These are phyloP conservation scores for Botrytis deweyae DNA, from an alignment of 2,329 filamentous ascomycete species.

Conservation along the genomic window DNA sequence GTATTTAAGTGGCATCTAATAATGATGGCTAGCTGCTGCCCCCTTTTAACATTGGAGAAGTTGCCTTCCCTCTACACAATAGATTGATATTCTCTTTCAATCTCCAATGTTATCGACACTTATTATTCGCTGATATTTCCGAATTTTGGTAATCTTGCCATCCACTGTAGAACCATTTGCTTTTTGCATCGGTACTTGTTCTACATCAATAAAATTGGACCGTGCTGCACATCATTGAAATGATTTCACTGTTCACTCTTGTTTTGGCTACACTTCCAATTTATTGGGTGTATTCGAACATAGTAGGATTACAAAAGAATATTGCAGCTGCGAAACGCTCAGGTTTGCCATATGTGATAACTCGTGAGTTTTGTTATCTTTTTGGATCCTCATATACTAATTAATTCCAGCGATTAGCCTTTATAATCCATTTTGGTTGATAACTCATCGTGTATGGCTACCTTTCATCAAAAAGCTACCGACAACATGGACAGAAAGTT, in stretches of 20 bases:
- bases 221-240: slow-evolving; percentile 20
- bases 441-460: slow-evolving; percentile 54
- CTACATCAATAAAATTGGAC: not conserved
- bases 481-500: slow-evolving; percentile 53
- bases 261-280: slow-evolving; percentile 26
- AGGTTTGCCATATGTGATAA: slow-evolving; percentile 53
- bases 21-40: not conserved
- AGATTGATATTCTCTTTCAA: not conserved
- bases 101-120: not conserved
- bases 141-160: not conserved
- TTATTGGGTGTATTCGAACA: slow-evolving; percentile 31
- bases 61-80: not conserved
- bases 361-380: slow-evolving; percentile 46
- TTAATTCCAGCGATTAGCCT: slow-evolving; percentile 46
- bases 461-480: slow-evolving; percentile 57
- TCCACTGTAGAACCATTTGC: not conserved
- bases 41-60: not conserved
- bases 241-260: slow-evolving; percentile 32
- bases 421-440: slow-evolving; percentile 55
- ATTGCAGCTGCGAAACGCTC: slow-evolving; percentile 51
- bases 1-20: not conserved
- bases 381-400: not conserved
- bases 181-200: not conserved
- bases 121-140: not conserved
- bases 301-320: slow-evolving; percentile 45